Evolutionary conservation across 2,329 filamentous ascomycete genomes (phyloP), one percentile per base, ranked within the genome.

Genomic region (Annulohypoxylon truncatum): DNA sequence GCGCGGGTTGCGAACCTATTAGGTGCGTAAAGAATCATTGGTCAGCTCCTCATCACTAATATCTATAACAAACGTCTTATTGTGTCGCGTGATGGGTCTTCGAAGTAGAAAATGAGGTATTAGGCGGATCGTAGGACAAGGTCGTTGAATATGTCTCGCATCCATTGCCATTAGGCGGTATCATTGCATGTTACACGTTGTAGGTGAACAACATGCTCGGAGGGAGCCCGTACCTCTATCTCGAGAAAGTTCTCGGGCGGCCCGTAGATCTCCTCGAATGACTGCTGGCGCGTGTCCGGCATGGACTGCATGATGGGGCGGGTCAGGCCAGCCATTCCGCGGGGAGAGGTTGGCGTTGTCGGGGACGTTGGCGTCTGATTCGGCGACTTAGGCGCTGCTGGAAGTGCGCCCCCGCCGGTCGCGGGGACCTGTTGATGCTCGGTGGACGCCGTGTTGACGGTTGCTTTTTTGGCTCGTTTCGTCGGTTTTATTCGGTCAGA

Each of bases 241-340:
- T 99, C 96, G 58, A 99, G 88, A 78, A 98, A 97, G 84, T 99
- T 99, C 85, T 99, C 96, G 4, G 96, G 96, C 50, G 95, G 93
- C 12, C 94, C 96, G 81, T 99, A 99, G 79, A 98, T 97, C 86
- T 99, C 96, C 82, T 99, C 96, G 78, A 97, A 98, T 77, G 92
- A 96, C 84, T 99, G 96, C 82, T 92, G 89, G 75, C 94, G 92
- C 72, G 92, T 89, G 77, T 90, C 88, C 50, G 88, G 88, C 83
- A 90, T 87, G 68, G 87, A 85, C 80, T 89, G 87, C 83, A 90
- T 85, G 76, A 85, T 86, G 72, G 85, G 84, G 66, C 83, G 80
- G 73, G 84, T 83, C 67, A 77, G 68, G 70, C 75, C 74, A 63
- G 72, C 71, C 71, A 75, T 76, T 55, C 74, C 74, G 56, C 74